Evolutionary conservation across 1,139 yeast genomes (phyloP).

Genomic region (Candida tropicalis): DNA sequence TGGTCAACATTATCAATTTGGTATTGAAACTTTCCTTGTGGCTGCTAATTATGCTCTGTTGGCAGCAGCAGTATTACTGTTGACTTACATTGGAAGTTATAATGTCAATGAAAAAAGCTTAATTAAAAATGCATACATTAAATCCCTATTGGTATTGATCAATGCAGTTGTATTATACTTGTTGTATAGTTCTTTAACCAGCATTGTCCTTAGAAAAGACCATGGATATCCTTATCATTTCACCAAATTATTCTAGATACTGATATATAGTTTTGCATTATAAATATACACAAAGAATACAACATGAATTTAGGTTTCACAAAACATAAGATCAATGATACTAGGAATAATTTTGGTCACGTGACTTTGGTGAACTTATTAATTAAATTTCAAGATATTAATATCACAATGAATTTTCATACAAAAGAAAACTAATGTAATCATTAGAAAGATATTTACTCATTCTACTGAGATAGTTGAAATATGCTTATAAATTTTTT

Average conservation of each 20-base stretch:
- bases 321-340: no score
- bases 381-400: background rate
- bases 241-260: constrained; percentile 32
- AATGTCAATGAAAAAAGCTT: constrained; percentile 23
- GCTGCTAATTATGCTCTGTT: constrained; percentile 50
- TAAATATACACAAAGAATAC: no score
- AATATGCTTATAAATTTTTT: background rate
- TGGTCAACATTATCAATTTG: constrained; percentile 68
- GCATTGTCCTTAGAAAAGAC: constrained; percentile 43
- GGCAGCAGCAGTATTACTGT: constrained; percentile 37
- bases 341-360: no score
- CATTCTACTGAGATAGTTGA: background rate
- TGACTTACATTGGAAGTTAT: constrained; percentile 42
- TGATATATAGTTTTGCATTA: background rate
- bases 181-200: constrained; percentile 41
- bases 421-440: background rate
- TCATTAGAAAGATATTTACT: no score
- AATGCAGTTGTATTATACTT: constrained; percentile 27
- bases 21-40: constrained; percentile 60
- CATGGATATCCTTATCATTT: constrained; percentile 42
- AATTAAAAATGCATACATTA: constrained; percentile 22
- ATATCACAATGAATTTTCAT: background rate
- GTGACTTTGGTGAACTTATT: background rate
- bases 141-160: constrained; percentile 22
- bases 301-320: no score